A percentile compares a stretch with the other conserved stretches of the same genome.
phyloP scores from a whole-genome alignment of 345 rosid species.

The Zanthoxylum bungeanum region DNA sequence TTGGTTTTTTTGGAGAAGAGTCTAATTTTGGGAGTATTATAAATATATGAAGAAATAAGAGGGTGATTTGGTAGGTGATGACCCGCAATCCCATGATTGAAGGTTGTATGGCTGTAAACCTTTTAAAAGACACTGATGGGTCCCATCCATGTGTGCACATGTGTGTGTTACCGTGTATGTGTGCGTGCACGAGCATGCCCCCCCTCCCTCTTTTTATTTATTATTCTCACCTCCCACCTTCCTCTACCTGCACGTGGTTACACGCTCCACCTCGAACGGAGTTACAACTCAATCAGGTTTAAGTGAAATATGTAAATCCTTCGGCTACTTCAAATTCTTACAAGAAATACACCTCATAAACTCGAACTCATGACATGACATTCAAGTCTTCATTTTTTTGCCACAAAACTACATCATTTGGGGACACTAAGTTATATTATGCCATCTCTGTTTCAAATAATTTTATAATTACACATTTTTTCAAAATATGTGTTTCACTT shows the following conservation, averaged over 20 bases:
- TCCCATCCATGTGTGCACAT: conserved; percentile 38
- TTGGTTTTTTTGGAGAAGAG: neutral
- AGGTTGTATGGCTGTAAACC: conserved; percentile 16
- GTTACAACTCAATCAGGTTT: no score
- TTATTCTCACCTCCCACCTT: neutral
- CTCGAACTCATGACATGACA: no score
- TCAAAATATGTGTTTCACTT: no score
- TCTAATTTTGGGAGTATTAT: neutral
- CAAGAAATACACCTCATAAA: no score
- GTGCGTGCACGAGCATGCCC: conserved; percentile 18
- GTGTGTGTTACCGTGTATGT: conserved; percentile 12
- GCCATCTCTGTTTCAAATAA: no score
- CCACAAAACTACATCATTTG: no score
- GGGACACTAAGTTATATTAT: no score
- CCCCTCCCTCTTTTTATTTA: neutral
- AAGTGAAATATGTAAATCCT: no score
- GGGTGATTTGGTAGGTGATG: neutral
- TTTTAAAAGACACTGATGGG: conserved; percentile 21
- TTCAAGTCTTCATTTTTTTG: no score
- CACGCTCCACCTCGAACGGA: neutral
- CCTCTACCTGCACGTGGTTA: neutral
- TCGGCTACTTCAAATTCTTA: no score
- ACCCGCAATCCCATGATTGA: conserved; percentile 11
- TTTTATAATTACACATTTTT: no score
- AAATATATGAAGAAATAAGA: neutral